phyloP scores from a whole-genome alignment of 139 green algal species.

The Chlamydomonas sphaeroides region DNA sequence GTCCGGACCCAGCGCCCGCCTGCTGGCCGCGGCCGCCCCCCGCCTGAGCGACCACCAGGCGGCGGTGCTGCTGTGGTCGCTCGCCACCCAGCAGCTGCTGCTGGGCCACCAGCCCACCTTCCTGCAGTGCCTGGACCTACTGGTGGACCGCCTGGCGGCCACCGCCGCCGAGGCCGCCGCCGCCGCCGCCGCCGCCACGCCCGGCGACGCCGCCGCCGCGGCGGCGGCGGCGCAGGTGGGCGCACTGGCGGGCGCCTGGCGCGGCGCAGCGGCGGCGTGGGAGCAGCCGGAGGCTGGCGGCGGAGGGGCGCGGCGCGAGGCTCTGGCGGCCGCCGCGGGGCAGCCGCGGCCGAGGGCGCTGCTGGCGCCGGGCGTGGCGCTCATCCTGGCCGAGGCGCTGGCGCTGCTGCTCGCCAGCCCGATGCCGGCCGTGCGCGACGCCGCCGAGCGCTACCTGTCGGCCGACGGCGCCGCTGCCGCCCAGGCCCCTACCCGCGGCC shows the following conservation, averaged over 20 bases:
- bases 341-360: too few species aligned
- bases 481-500: too few species aligned
- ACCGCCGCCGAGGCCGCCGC: background rate
- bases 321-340: too few species aligned
- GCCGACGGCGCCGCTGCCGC: background rate
- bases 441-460: background rate
- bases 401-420: slow-evolving; percentile 37
- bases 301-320: too few species aligned
- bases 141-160: background rate
- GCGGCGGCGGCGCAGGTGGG: too few species aligned
- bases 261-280: too few species aligned
- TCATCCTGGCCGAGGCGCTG: slow-evolving; percentile 36
- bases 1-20: background rate
- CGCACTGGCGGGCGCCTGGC: too few species aligned
- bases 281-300: too few species aligned
- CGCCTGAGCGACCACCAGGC: slow-evolving; percentile 13
- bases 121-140: background rate
- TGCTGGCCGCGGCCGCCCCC: background rate
- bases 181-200: background rate
- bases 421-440: background rate
- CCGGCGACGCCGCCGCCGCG: too few species aligned
- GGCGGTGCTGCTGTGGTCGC: slow-evolving; percentile 22
- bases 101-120: background rate
- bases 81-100: slow-evolving; percentile 36
- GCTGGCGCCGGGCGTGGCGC: slow-evolving; percentile 27